Conservation (phyloP, 306 rosid species). For the Biancaea sappan region DNA sequence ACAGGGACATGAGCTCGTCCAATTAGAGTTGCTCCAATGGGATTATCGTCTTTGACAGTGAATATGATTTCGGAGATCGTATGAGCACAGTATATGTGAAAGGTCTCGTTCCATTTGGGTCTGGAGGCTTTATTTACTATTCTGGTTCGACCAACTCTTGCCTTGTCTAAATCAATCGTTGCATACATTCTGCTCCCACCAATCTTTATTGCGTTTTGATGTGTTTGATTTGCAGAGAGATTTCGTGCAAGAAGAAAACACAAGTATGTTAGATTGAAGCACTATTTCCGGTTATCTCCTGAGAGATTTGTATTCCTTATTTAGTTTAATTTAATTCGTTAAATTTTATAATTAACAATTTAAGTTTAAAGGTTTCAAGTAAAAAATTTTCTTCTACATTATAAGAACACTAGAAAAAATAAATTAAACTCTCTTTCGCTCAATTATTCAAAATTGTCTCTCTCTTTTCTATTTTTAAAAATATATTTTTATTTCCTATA, state of each 20-base stretch:
- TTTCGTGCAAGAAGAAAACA: slow-evolving; percentile 10
- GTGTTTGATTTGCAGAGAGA: slow-evolving; percentile 16
- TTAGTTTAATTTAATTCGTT: too few relatives aligned
- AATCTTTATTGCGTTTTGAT: slow-evolving; percentile 36
- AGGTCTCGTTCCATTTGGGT: slow-evolving; percentile 62
- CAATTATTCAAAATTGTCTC: too few relatives aligned
- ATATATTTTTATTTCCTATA: too few relatives aligned
- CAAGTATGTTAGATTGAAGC: not conserved
- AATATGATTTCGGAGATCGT: slow-evolving; percentile 57
- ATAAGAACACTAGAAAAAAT: too few relatives aligned
- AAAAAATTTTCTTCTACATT: too few relatives aligned
- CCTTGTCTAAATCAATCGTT: slow-evolving; percentile 76
- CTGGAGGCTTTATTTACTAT: slow-evolving; percentile 40
- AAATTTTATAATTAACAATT: too few relatives aligned
- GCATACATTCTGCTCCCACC: slow-evolving; percentile 62
- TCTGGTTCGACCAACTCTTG: slow-evolving; percentile 61
- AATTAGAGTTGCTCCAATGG: slow-evolving; percentile 70
- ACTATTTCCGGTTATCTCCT: not conserved
- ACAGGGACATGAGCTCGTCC: slow-evolving; percentile 82
- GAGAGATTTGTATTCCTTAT: too few relatives aligned
- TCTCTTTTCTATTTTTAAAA: too few relatives aligned
- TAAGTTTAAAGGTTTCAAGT: too few relatives aligned
- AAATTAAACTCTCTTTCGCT: too few relatives aligned
- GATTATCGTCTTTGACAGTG: slow-evolving; percentile 63
- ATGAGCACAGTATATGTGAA: slow-evolving; percentile 77